Evolutionary conservation across 768 basidiomycete genomes (phyloP).

Genomic region (Suillus lakei): DNA sequence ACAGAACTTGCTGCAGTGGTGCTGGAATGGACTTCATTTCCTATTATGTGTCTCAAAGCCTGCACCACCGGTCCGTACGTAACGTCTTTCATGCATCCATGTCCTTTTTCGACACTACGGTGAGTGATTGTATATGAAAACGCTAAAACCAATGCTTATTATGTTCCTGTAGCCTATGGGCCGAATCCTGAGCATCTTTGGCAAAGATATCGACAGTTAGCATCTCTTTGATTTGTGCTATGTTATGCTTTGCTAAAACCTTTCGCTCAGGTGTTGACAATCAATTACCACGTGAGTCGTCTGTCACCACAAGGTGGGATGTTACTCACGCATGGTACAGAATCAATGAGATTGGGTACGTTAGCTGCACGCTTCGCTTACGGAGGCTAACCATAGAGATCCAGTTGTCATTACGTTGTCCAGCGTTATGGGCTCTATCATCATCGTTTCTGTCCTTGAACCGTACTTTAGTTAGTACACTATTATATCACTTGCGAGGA

Average conservation of each 20-base stretch:
- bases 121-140: slow-evolving; percentile 22
- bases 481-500: not conserved
- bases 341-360: slow-evolving; percentile 60
- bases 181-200: slow-evolving; percentile 64
- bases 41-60: slow-evolving; percentile 61
- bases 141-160: not conserved
- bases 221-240: too few species aligned
- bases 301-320: not conserved
- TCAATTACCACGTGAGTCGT: slow-evolving; percentile 53
- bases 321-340: slow-evolving; percentile 31
- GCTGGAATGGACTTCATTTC: slow-evolving; percentile 59
- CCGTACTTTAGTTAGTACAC: slow-evolving; percentile 65
- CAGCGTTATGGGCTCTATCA: slow-evolving; percentile 53
- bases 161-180: slow-evolving; percentile 51
- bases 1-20: slow-evolving; percentile 41
- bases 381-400: slow-evolving; percentile 4
- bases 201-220: slow-evolving; percentile 68
- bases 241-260: not conserved
- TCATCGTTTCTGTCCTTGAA: slow-evolving; percentile 62
- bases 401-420: slow-evolving; percentile 56
- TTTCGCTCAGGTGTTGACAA: slow-evolving; percentile 46
- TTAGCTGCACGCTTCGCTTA: not conserved
- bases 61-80: slow-evolving; percentile 60
- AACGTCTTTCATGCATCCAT: slow-evolving; percentile 74
- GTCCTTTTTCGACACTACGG: slow-evolving; percentile 78